Conservation (phyloP, 2,329 filamentous ascomycete species). For the Beauveria sp. region DNA sequence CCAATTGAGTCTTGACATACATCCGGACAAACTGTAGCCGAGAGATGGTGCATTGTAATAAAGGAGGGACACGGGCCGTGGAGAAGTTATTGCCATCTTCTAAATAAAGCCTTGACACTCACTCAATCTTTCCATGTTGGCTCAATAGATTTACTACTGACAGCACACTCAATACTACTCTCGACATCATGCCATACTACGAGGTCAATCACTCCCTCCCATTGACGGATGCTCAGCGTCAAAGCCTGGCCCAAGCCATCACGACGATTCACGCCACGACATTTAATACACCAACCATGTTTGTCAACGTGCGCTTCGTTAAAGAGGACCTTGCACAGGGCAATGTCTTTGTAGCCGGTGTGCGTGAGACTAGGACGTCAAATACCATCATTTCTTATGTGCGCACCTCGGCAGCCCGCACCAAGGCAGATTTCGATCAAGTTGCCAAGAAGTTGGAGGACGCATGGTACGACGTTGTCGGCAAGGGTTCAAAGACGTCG, state of each 20-base stretch:
- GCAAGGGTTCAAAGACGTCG: neutral
- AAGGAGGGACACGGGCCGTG: too few species aligned
- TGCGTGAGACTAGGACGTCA: neutral
- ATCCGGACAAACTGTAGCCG: too few species aligned
- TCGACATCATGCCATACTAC: conserved; percentile 4
- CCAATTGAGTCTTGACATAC: too few species aligned
- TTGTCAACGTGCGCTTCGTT: conserved; percentile 3
- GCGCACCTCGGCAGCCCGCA: neutral
- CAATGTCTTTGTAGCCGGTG: neutral
- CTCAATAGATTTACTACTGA: neutral
- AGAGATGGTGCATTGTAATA: too few species aligned
- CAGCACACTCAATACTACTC: too few species aligned
- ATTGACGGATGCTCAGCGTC: neutral
- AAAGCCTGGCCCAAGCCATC: neutral
- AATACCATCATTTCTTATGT: neutral
- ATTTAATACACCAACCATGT: conserved; percentile 6
- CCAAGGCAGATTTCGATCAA: conserved; percentile 5
- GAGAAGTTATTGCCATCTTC: too few species aligned
- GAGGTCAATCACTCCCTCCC: neutral
- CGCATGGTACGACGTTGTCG: conserved; percentile 3
- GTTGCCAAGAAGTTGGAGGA: neutral
- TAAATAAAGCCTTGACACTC: too few species aligned
- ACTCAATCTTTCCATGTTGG: too few species aligned
- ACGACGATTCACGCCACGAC: neutral
- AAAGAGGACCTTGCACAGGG: neutral